Evolutionary conservation across 495 filamentous ascomycete species (phyloP).

Genomic region (Hypoxylon lenormandii): DNA sequence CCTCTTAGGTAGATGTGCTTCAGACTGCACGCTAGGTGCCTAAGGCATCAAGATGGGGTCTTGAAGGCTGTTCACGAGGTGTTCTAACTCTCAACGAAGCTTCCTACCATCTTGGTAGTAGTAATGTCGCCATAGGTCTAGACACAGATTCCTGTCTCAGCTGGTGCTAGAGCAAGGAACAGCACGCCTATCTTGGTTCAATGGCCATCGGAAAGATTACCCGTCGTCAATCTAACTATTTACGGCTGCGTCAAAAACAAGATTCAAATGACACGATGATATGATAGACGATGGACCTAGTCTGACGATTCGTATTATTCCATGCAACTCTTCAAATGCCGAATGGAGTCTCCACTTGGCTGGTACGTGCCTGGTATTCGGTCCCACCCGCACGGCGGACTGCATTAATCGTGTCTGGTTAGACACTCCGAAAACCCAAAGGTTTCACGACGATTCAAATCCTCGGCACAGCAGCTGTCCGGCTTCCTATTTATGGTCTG

Average conservation of each 20-base stretch:
- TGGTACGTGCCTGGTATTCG: background rate
- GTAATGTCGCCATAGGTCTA: background rate
- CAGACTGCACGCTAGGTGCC: background rate
- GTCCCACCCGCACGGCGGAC: background rate
- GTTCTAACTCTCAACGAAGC: constrained; percentile 13
- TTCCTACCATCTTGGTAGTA: constrained; percentile 3
- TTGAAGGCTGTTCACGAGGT: constrained; percentile 7
- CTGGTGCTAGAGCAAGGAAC: background rate
- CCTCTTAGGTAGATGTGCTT: background rate
- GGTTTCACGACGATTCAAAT: constrained; percentile 20
- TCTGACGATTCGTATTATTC: background rate
- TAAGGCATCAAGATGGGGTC: no score
- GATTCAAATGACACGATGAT: background rate
- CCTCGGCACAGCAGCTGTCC: constrained; percentile 12
- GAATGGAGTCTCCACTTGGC: constrained; percentile 5
- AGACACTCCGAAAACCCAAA: constrained; percentile 13
- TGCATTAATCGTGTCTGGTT: constrained; percentile 15
- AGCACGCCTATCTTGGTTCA: background rate
- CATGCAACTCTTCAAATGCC: background rate
- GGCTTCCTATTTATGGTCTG: constrained; percentile 16
- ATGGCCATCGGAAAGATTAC: constrained; percentile 18
- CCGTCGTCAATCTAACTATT: constrained; percentile 8
- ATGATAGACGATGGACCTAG: background rate
- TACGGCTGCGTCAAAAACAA: constrained; percentile 6
- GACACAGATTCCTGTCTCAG: background rate